Conservation (phyloP, 495 filamentous ascomycete genomes). For the Monascus purpureus region DNA sequence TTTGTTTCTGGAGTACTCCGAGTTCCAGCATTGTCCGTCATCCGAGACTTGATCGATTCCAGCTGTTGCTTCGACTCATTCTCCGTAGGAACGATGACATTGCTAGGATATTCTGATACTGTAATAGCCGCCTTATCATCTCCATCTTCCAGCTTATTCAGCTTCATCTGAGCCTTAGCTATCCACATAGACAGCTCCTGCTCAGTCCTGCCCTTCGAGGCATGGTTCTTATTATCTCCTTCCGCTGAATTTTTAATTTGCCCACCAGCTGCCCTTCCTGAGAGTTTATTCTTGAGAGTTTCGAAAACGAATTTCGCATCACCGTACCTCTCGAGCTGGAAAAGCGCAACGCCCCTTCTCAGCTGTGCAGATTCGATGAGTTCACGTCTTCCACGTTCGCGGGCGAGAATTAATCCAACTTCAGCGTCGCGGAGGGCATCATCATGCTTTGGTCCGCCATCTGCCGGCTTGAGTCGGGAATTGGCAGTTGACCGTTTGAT, state of each 20-base stretch:
- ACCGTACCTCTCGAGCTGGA: constrained; percentile 53
- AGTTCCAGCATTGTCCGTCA: constrained; percentile 4
- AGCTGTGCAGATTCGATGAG: constrained; percentile 70
- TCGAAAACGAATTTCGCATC: constrained; percentile 64
- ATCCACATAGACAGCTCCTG: constrained; percentile 45
- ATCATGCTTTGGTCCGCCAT: constrained; percentile 31
- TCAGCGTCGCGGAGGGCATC: constrained; percentile 70
- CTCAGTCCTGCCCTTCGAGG: constrained; percentile 36
- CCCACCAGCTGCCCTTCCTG: constrained; percentile 51
- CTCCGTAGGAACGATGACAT: constrained; percentile 33
- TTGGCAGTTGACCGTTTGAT: constrained; percentile 79
- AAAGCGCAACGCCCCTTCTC: constrained; percentile 61
- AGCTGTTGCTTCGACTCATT: constrained; percentile 21
- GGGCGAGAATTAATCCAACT: constrained; percentile 52
- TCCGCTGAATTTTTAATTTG: constrained; percentile 44
- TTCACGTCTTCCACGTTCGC: constrained; percentile 63
- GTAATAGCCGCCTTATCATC: constrained; percentile 44
- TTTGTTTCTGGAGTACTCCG: not conserved
- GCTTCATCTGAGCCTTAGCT: constrained; percentile 36
- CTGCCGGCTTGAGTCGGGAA: constrained; percentile 42
- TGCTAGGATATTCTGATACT: constrained; percentile 46
- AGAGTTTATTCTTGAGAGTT: constrained; percentile 44
- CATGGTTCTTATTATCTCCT: constrained; percentile 17
- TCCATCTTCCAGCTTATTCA: constrained; percentile 42
- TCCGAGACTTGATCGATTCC: constrained; percentile 15